Evolutionary conservation across 805 yeast genomes (phyloP), one percentile per base, ranked within the genome.

Genomic region (Debaryomyces hansenii): DNA sequence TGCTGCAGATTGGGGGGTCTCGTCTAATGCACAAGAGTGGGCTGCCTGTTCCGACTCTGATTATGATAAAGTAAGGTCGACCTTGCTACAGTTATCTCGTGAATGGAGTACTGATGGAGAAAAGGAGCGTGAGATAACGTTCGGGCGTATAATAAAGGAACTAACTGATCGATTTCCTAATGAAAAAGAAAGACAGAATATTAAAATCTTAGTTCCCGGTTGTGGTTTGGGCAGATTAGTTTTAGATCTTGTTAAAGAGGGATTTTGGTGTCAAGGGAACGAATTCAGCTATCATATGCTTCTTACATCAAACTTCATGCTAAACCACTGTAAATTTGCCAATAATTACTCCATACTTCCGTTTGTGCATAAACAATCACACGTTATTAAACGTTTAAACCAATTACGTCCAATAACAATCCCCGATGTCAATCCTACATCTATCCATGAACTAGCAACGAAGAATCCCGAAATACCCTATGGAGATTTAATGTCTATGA

Each of bases 201-300:
- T 74, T 10, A 70, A 75, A 33, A 67, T 83, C 0, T 61, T 84
- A 12, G 78, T 80, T 3, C 87, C 88, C 0, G 89, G 89, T 1
- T 77, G 84, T 45, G 88, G 88, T 0, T 64, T 83, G 29, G 88
- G 86, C 0, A 60, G 88, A 42, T 57, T 82, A 43, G 82, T 81
- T 28, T 64, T 75, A 41, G 87, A 83, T 42, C 64, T 82, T 47
- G 83, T 80, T 2, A 62, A 52, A 42, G 51, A 69, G 44, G 88
- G 88, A 4, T 83, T 80, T 55, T 63, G 73, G 67, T 73, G 80
- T n/a, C 85, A 83, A 53, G 89, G 89, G 0, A 84, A 83, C 56
- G 89, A 84, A 53, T 74, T 80, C 53, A 76, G 84, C 18, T 82
- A 80, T 57, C 87, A 80, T 55, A 83, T 84, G 87, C 61, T 84